A percentile compares a stretch with the other conserved stretches of the same genome.
phyloP scores from a whole-genome alignment of 1,284 basidiomycete genomes.

The Thelephora terrestris region DNA sequence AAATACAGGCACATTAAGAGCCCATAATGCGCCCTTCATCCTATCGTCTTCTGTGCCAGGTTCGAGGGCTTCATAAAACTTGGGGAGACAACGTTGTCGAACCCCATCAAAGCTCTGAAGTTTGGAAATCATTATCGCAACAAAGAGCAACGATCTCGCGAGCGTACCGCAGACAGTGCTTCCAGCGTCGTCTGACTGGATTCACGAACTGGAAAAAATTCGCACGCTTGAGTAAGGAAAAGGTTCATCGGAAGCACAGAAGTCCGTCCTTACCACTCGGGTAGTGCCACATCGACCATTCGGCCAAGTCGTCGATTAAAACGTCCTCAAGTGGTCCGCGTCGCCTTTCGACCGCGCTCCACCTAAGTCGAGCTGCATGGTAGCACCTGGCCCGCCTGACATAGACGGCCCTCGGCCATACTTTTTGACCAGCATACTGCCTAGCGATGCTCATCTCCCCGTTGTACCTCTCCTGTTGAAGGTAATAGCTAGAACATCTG shows the following conservation, averaged over 20 bases:
- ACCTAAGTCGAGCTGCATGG: slow-evolving; percentile 55
- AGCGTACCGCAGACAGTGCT: slow-evolving; percentile 40
- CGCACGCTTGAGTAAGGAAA: too few species aligned
- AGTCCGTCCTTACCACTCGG: slow-evolving; percentile 33
- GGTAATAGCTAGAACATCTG: slow-evolving; percentile 36
- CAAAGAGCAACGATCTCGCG: neutral
- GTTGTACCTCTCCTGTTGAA: slow-evolving; percentile 51
- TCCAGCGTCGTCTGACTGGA: slow-evolving; percentile 50
- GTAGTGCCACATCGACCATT: slow-evolving; percentile 84
- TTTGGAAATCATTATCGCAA: slow-evolving; percentile 1
- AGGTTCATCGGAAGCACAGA: neutral
- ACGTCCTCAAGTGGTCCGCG: slow-evolving; percentile 65
- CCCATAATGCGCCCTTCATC: slow-evolving; percentile 90
- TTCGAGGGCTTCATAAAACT: slow-evolving; percentile 60
- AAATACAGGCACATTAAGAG: slow-evolving; percentile 59
- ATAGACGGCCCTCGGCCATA: slow-evolving; percentile 60
- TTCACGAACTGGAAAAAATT: neutral
- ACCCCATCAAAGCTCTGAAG: slow-evolving; percentile 68
- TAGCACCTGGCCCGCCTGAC: slow-evolving; percentile 59
- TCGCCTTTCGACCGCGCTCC: slow-evolving; percentile 65
- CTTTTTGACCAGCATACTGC: slow-evolving; percentile 58
- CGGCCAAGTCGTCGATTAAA: slow-evolving; percentile 72
- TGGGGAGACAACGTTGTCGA: slow-evolving; percentile 53
- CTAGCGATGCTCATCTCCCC: slow-evolving; percentile 53
- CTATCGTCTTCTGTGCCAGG: slow-evolving; percentile 76